Evolutionary conservation across 306 rosid genomes (phyloP).

Genomic region (Medicago truncatula): DNA sequence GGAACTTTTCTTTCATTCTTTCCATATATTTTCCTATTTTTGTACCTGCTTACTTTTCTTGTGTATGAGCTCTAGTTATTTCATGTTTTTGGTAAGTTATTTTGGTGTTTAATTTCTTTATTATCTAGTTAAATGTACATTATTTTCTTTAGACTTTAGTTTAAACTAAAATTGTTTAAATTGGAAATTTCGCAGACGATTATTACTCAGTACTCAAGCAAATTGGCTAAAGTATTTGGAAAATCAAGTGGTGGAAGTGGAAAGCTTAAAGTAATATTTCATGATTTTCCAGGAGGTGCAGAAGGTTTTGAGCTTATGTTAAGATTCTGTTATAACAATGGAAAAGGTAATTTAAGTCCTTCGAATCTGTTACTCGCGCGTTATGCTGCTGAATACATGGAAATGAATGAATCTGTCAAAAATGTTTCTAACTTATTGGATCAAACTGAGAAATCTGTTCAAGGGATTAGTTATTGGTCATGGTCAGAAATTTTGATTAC

Average conservation of each 20-base stretch:
- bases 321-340: slow-evolving; percentile 78
- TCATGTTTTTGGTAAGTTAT: slow-evolving; percentile 52
- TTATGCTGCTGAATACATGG: slow-evolving; percentile 84
- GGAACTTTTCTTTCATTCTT: slow-evolving; percentile 47
- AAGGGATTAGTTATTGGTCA: slow-evolving; percentile 75
- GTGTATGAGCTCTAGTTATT: slow-evolving; percentile 41
- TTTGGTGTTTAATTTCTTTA: slow-evolving; percentile 23
- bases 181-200: slow-evolving; percentile 57
- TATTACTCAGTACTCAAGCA: slow-evolving; percentile 68
- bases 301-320: slow-evolving; percentile 81
- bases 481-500: slow-evolving; percentile 79
- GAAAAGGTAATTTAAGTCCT: slow-evolving; percentile 58
- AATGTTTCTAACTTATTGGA: slow-evolving; percentile 57
- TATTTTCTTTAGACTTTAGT: not conserved
- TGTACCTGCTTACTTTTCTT: slow-evolving; percentile 6
- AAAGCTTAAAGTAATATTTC: slow-evolving; percentile 77
- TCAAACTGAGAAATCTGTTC: slow-evolving; percentile 65
- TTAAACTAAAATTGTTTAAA: slow-evolving; percentile 28
- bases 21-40: slow-evolving; percentile 5
- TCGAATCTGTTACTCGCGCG: slow-evolving; percentile 62
- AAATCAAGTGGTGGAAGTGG: slow-evolving; percentile 56
- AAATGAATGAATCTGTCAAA: slow-evolving; percentile 66
- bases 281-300: slow-evolving; percentile 95
- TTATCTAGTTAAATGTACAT: slow-evolving; percentile 11
- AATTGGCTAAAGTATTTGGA: slow-evolving; percentile 71